Evolutionary conservation across 208 protist genomes (phyloP).

Genomic region (Leishmania guyanensis): DNA sequence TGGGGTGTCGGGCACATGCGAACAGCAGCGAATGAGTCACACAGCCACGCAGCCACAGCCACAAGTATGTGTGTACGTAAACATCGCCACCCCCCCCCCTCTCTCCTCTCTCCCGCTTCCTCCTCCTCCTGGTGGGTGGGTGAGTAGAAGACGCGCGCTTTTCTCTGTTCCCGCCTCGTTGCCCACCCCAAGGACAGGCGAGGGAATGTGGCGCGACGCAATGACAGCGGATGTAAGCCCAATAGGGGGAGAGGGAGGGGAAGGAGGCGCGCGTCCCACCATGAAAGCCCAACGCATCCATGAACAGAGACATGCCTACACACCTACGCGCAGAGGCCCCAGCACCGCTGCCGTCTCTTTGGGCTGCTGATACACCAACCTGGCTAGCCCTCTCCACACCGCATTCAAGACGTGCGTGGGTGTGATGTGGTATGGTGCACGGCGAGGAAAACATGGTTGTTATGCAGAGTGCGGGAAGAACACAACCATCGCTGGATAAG

Average conservation of each 20-base stretch:
- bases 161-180: not conserved
- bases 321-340: not conserved
- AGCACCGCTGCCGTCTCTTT: not conserved
- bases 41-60: not conserved
- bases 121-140: not conserved
- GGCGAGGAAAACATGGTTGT: not conserved
- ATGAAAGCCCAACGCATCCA: not conserved
- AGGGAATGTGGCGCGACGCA: not conserved
- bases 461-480: not conserved
- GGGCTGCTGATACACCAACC: not conserved
- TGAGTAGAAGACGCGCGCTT: not conserved
- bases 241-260: too few relatives aligned
- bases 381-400: not conserved
- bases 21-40: too few relatives aligned
- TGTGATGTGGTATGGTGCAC: not conserved
- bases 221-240: too few relatives aligned
- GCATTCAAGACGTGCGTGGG: not conserved
- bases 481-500: not conserved
- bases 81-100: too few relatives aligned
- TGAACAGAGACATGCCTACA: not conserved
- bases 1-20: too few relatives aligned
- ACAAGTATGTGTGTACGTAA: not conserved
- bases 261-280: not conserved
- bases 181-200: not conserved
- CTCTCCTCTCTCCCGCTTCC: not conserved